phyloP scores from a whole-genome alignment of 2,329 filamentous ascomycete genomes.

The Hypomyces rosellus region DNA sequence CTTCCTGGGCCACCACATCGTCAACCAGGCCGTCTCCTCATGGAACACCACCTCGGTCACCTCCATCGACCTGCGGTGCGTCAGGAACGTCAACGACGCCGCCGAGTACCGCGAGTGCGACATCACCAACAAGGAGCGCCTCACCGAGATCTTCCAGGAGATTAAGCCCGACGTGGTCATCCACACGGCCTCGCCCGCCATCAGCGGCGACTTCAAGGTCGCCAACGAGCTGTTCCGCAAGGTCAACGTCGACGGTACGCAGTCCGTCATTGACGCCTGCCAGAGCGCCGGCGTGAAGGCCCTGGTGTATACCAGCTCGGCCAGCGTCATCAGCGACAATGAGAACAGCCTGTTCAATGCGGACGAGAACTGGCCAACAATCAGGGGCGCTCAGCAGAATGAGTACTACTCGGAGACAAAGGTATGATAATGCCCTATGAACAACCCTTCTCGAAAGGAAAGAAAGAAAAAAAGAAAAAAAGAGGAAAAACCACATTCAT shows the following conservation, averaged over 20 bases:
- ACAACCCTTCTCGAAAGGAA: too few relatives aligned
- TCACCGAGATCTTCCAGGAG: slow-evolving; percentile 57
- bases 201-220: slow-evolving; percentile 46
- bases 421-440: slow-evolving; percentile 37
- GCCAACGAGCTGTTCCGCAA: slow-evolving; percentile 61
- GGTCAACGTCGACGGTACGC: slow-evolving; percentile 86
- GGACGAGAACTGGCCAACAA: slow-evolving; percentile 74
- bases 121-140: slow-evolving; percentile 60
- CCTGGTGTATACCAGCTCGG: slow-evolving; percentile 86
- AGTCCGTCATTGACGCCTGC: slow-evolving; percentile 68
- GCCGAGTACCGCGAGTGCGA: slow-evolving; percentile 67
- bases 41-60: slow-evolving; percentile 50
- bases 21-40: slow-evolving; percentile 59
- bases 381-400: slow-evolving; percentile 61
- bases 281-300: slow-evolving; percentile 65
- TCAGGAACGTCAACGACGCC: slow-evolving; percentile 57
- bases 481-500: too few relatives aligned
- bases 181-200: slow-evolving; percentile 74
- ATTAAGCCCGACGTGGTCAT: slow-evolving; percentile 76
- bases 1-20: slow-evolving; percentile 77
- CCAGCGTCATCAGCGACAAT: slow-evolving; percentile 82
- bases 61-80: slow-evolving; percentile 67
- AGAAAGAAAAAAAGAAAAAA: too few relatives aligned
- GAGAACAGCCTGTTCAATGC: slow-evolving; percentile 72
- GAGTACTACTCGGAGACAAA: slow-evolving; percentile 92